Evolutionary conservation across 1,284 basidiomycete species (phyloP), one percentile per base, ranked within the genome.

Genomic region (Puccinia hordei): DNA sequence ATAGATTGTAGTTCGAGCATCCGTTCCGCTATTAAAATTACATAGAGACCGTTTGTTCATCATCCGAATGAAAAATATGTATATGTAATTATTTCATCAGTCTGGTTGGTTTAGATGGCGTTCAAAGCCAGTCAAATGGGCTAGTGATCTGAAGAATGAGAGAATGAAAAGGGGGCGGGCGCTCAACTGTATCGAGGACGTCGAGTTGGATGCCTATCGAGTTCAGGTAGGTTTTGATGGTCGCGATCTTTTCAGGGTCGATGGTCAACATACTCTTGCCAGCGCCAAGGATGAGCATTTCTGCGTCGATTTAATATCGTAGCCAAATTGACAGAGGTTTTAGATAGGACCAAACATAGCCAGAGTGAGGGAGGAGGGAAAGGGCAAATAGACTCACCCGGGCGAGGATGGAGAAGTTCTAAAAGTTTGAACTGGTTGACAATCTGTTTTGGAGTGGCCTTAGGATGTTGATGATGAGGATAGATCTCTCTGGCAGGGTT

Each of bases 221-320:
- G 44, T 53, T 69, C 19, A 69, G 68, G 49, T 69, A 49, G 9
- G 13, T 22, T 30, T 69, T 69, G 44, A 69, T 69, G 19, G 44
- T 1, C n/a, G 24, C 30, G 17, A 53, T 69, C 30, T n/a, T 53
- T 15, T 27, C 1, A 3, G 44, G 68, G 2, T 49, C 17, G 30
- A 69, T 69, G n/a, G 9, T 30, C 10, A 49, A 22, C 3, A 49
- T 49, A 27, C 44, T 49, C 19, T 49, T 9, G 30, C 68, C 44
- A 4, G 68, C 49, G 49, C 68, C 68, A 38, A 69, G 30, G 49
- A 69, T 69, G 44, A 69, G 44, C 68, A 69, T 69, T 51, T 69
- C 68, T 69, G 22, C 0, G n/a, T 1, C 19, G 1, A n/a, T 15
- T 3, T 17, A 30, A 30, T 15, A 1, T 1, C 10, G 12, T 13